Percentiles rank a stretch among this genome's conserved stretches.
Conservation (phyloP, 768 basidiomycete species). For the Russula vinacea region DNA sequence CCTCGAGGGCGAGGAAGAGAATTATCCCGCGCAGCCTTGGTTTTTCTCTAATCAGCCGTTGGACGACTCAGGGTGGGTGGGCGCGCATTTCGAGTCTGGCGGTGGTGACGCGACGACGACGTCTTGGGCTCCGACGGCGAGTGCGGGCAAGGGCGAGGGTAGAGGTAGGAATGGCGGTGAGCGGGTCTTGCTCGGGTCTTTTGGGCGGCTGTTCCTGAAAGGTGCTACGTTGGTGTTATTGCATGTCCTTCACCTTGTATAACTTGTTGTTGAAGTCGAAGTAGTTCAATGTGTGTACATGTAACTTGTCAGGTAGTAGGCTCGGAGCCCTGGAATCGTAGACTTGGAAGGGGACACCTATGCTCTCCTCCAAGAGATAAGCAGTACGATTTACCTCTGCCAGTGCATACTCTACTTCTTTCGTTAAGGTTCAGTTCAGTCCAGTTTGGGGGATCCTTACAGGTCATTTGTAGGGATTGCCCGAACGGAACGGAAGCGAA, state of each 20-base stretch:
- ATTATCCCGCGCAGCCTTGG: conserved; percentile 22
- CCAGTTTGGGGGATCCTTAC: too few relatives aligned
- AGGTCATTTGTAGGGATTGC: too few relatives aligned
- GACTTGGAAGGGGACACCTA: too few relatives aligned
- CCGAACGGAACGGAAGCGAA: too few relatives aligned
- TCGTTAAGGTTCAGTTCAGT: too few relatives aligned
- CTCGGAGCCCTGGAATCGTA: too few relatives aligned
- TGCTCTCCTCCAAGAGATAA: too few relatives aligned
- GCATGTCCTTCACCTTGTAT: conserved; percentile 2
- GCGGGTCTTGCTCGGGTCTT: not conserved
- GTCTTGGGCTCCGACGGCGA: not conserved
- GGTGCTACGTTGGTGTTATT: not conserved
- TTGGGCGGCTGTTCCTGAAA: not conserved
- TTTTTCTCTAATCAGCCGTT: conserved; percentile 30
- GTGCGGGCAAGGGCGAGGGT: not conserved
- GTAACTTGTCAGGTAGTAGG: too few relatives aligned
- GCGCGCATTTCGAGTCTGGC: not conserved
- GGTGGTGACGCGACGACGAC: not conserved
- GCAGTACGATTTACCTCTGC: too few relatives aligned
- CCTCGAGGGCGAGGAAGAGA: conserved; percentile 22
- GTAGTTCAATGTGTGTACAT: too few relatives aligned
- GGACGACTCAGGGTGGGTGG: conserved; percentile 18
- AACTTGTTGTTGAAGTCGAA: not conserved
- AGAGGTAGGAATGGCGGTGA: not conserved
- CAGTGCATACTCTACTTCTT: too few relatives aligned